phyloP scores from a whole-genome alignment of 2,329 filamentous ascomycete genomes.

The Clathrospora elynae region DNA sequence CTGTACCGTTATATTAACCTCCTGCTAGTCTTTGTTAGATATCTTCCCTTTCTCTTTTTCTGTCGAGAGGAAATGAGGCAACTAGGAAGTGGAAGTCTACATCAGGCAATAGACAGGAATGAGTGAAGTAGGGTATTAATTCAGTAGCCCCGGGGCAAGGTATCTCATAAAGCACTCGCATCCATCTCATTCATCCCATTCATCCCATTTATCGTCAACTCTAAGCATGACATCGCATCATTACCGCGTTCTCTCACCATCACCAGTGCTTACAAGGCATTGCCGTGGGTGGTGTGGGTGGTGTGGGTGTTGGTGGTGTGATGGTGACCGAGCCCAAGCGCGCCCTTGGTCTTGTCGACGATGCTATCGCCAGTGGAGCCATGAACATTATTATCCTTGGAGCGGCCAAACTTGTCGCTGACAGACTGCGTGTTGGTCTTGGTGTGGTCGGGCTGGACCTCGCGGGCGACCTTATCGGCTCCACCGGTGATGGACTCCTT shows the following conservation, averaged over 20 bases:
- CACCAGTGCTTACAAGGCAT: not conserved
- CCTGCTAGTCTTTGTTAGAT: too few species aligned
- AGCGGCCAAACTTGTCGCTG: conserved; percentile 48
- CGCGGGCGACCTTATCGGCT: conserved; percentile 58
- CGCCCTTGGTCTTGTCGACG: conserved; percentile 56
- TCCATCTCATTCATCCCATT: conserved; percentile 5
- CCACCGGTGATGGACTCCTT: conserved; percentile 62
- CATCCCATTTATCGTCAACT: too few species aligned
- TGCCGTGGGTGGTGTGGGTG: conserved; percentile 7
- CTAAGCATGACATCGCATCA: too few species aligned
- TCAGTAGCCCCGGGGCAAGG: conserved; percentile 25
- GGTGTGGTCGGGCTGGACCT: conserved; percentile 50
- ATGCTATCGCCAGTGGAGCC: conserved; percentile 47
- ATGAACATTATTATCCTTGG: conserved; percentile 47
- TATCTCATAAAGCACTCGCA: conserved; percentile 24
- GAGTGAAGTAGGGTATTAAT: conserved; percentile 6
- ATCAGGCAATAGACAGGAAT: too few species aligned
- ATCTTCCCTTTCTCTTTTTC: too few species aligned
- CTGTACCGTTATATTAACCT: too few species aligned
- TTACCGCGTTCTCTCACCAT: conserved; percentile 1
- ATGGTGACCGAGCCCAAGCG: conserved; percentile 53
- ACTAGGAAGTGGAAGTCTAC: too few species aligned
- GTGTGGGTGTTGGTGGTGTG: conserved; percentile 34
- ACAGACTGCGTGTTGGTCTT: conserved; percentile 61
- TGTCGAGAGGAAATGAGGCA: too few species aligned